phyloP scores from a whole-genome alignment of 257 asterid genomes.

The Linderniella brevidens region DNA sequence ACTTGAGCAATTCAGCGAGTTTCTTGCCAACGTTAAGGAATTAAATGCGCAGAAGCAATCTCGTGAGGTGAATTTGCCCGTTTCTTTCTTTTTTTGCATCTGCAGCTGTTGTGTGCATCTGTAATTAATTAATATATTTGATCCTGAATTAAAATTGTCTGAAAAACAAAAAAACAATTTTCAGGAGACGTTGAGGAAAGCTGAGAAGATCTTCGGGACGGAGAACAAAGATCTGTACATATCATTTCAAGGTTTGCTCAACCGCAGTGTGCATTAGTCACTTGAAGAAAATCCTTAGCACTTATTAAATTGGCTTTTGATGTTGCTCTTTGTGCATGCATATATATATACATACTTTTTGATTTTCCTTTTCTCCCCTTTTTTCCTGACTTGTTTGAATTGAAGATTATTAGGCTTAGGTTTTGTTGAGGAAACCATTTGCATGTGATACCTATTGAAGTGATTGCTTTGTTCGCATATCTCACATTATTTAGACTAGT shows the following conservation, averaged over 20 bases:
- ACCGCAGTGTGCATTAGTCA: no score
- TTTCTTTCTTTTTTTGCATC: neutral
- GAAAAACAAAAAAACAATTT: neutral
- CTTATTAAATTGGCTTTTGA: no score
- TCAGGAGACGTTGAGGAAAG: neutral
- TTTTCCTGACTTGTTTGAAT: no score
- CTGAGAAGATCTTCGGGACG: neutral
- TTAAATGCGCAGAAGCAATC: constrained; percentile 64
- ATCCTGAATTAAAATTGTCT: neutral
- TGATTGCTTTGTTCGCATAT: no score
- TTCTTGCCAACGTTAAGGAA: constrained; percentile 60
- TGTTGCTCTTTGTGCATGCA: no score
- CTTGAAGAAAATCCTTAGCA: neutral
- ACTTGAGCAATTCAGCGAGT: constrained; percentile 67
- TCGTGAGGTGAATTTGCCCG: constrained; percentile 39
- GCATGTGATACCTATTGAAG: no score
- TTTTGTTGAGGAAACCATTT: no score
- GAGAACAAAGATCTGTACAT: neutral
- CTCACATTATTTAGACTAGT: no score
- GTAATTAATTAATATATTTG: neutral
- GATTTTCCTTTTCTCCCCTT: no score
- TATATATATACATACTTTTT: no score
- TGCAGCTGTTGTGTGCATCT: no score
- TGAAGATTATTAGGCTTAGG: no score
- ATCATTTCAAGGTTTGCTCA: neutral